Base-by-base conservation (phyloP, 2,329 filamentous ascomycete genomes). In the Leptodontidium sp. region DNA sequence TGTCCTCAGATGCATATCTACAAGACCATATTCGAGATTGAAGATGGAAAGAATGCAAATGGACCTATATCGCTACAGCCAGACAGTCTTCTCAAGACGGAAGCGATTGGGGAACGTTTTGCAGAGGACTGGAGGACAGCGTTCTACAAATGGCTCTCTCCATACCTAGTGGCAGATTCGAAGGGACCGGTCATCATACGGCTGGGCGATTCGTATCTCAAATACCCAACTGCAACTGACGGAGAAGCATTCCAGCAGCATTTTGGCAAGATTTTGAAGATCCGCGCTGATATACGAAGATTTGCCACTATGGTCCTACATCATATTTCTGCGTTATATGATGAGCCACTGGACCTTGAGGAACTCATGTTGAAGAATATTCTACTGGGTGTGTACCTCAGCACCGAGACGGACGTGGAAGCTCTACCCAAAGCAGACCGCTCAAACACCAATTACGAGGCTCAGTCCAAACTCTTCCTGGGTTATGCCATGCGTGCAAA, bases 401-500 rank as follows among this genome's bases (percentile, higher is more conserved):
- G 71, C 11, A 74, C 72, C n/a, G 71, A 74, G 21, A 17, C 40
- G 3, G 9, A 35, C 3, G 4, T 17, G 61, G 14, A 59, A 68
- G 53, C 53, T 29, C 1, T 76, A 59, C 58, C 66, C 11, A 67
- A 69, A 70, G 38, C 70, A 5, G 70, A 71, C 17, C 66, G 53
- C 61, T 47, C 67, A 21, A 71, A 71, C 63, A 68, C 55, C 43
- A 71, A 67, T 2, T 77, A 70, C 53, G 68, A 75, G 52, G 70
- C 69, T 8, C 81, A 82, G 71, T 79, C 80, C 0, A 72, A 76
- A 7, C 73, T 75, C 2, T 81, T 80, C 70, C 74, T 82, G 14
- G 61, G 72, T 21, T 76, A 80, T 61, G 76, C 80, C 0, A 40
- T 71, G 2, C 57, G 68, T 11, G 63, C 74, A 47, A 76, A 76